Evolutionary conservation across 345 rosid genomes (phyloP).

Genomic region (Bruguiera gymnorhiza): DNA sequence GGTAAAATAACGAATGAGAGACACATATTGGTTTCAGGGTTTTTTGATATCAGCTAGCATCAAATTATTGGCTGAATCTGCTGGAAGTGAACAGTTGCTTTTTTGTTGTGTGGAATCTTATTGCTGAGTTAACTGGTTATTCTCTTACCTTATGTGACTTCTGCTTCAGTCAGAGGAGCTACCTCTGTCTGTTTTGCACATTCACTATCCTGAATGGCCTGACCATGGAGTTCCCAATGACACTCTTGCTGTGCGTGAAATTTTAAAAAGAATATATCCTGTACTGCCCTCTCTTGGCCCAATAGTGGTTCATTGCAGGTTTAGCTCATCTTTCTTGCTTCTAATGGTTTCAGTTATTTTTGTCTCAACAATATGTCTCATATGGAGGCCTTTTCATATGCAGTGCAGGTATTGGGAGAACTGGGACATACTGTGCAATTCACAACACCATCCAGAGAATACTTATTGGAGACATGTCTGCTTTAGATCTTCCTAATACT

Average conservation of each 20-base stretch:
- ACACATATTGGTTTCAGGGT: background rate
- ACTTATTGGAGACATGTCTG: constrained; percentile 83
- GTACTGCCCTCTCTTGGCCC: constrained; percentile 71
- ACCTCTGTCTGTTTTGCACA: constrained; percentile 65
- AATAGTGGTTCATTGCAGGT: constrained; percentile 97
- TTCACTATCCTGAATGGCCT: constrained; percentile 95
- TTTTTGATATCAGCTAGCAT: background rate
- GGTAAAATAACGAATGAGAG: background rate
- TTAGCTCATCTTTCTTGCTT: constrained; percentile 13
- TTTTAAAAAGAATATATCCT: constrained; percentile 54
- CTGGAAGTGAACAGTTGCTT: background rate
- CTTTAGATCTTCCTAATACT: constrained; percentile 66
- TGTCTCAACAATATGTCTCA: constrained; percentile 20
- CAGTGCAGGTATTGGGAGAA: constrained; percentile 99
- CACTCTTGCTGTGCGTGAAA: constrained; percentile 73
- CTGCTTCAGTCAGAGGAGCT: constrained; percentile 57
- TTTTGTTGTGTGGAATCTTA: background rate
- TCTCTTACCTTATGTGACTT: constrained; percentile 2
- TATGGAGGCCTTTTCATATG: constrained; percentile 16
- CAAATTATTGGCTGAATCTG: background rate
- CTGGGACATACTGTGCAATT: constrained; percentile 88
- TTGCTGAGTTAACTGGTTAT: background rate
- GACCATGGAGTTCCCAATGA: constrained; percentile 93
- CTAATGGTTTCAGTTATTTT: background rate
- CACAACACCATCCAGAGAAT: constrained; percentile 94